Percentiles rank a stretch among this genome's conserved stretches.
phyloP scores from a whole-genome alignment of 2,329 filamentous ascomycete species.

The Chrysosporium queenslandicum region DNA sequence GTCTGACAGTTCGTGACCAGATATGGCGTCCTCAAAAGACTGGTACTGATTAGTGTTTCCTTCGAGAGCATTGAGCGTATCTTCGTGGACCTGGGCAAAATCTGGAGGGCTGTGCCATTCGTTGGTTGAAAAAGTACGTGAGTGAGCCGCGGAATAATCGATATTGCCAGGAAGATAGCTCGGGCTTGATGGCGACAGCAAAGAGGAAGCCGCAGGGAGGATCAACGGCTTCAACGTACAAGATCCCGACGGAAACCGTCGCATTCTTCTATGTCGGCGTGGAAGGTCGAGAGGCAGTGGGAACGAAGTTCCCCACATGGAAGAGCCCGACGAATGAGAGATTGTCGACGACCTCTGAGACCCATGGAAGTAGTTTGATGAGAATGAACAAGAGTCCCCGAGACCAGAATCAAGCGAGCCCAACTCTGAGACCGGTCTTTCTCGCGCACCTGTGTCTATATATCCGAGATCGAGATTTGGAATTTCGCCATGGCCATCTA shows the following conservation, averaged over 20 bases:
- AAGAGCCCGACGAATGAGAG: constrained; percentile 21
- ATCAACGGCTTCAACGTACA: constrained; percentile 29
- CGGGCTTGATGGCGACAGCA: constrained; percentile 12
- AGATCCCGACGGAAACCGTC: constrained; percentile 29
- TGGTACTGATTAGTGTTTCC: constrained; percentile 21
- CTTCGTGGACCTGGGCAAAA: constrained; percentile 17
- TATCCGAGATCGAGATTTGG: constrained; percentile 5
- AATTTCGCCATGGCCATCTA: constrained; percentile 8
- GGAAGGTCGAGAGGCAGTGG: constrained; percentile 20
- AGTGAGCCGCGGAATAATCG: constrained; percentile 2
- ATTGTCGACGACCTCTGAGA: constrained; percentile 23
- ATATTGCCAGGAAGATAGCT: not conserved
- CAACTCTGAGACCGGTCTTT: constrained; percentile 14
- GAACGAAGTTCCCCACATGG: constrained; percentile 20
- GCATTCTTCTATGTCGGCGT: constrained; percentile 23
- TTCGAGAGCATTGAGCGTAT: constrained; percentile 28
- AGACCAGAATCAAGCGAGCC: constrained; percentile 20
- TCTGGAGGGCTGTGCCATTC: constrained; percentile 9
- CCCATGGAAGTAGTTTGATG: constrained; percentile 13
- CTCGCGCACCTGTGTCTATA: constrained; percentile 1
- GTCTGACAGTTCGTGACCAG: constrained; percentile 14
- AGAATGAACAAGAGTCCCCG: constrained; percentile 18
- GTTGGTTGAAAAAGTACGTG: constrained; percentile 7
- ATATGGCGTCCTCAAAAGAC: constrained; percentile 22
- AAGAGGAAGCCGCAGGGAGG: constrained; percentile 18